phyloP scores from a whole-genome alignment of 2,329 filamentous ascomycete genomes.

The Paracamarosporium sp. region DNA sequence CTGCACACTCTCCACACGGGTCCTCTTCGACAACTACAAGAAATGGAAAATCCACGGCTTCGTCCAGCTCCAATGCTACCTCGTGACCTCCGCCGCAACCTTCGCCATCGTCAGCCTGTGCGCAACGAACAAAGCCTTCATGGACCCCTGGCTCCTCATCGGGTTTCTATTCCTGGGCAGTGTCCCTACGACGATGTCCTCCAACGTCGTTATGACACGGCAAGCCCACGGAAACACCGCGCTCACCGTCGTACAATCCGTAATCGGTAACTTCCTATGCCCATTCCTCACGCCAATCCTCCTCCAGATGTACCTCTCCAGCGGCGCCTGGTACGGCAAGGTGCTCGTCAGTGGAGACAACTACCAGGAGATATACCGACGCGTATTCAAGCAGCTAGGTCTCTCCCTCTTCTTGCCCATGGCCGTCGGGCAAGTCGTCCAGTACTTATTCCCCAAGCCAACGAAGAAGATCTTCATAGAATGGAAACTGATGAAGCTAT shows the following conservation, averaged over 20 bases:
- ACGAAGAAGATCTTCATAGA: slow-evolving; percentile 62
- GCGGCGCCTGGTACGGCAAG: slow-evolving; percentile 60
- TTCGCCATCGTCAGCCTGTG: slow-evolving; percentile 63
- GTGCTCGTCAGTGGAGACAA: slow-evolving; percentile 61
- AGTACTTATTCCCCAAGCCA: slow-evolving; percentile 61
- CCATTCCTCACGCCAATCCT: slow-evolving; percentile 71
- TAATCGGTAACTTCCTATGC: slow-evolving; percentile 73
- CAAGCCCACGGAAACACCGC: slow-evolving; percentile 68
- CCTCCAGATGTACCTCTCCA: slow-evolving; percentile 66
- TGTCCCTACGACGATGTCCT: slow-evolving; percentile 75
- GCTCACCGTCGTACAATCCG: slow-evolving; percentile 65
- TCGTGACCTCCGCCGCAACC: slow-evolving; percentile 69
- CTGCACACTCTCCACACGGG: slow-evolving; percentile 68
- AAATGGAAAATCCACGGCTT: slow-evolving; percentile 73
- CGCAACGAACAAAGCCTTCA: slow-evolving; percentile 56
- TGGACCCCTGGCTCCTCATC: slow-evolving; percentile 70
- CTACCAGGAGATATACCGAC: slow-evolving; percentile 67
- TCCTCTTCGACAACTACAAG: slow-evolving; percentile 66
- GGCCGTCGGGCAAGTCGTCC: slow-evolving; percentile 65
- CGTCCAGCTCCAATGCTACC: slow-evolving; percentile 71
- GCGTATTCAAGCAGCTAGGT: slow-evolving; percentile 72
- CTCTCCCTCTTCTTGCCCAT: slow-evolving; percentile 72
- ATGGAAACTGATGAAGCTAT: slow-evolving; percentile 54
- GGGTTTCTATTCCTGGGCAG: slow-evolving; percentile 73
- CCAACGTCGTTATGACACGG: slow-evolving; percentile 77